Conservation (phyloP, 495 filamentous ascomycete genomes). For the Ascodesmis nigricans region DNA sequence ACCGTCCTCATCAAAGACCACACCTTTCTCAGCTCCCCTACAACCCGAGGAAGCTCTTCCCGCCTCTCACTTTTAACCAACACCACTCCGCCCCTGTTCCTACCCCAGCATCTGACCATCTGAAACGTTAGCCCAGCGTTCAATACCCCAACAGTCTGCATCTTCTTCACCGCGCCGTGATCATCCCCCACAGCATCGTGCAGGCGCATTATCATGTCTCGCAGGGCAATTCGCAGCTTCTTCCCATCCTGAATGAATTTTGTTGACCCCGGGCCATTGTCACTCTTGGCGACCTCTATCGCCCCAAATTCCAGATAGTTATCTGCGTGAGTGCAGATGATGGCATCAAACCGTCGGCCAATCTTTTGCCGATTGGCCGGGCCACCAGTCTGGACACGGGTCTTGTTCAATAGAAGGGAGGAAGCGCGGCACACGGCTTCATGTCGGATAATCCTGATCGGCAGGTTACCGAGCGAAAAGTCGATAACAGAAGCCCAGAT, state of each 20-base stretch:
- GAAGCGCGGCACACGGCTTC: conserved; percentile 14
- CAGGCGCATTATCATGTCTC: conserved; percentile 6
- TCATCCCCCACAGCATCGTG: conserved; percentile 1
- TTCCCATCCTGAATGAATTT: conserved; percentile 5
- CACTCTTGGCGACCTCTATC: conserved; percentile 8
- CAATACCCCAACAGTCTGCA: conserved; percentile 6
- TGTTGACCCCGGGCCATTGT: conserved; percentile 1
- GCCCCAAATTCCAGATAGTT: conserved; percentile 11
- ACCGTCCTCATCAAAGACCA: too few species aligned
- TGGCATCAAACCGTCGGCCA: conserved; percentile 11
- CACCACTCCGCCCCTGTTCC: too few species aligned
- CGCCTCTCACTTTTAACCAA: too few species aligned
- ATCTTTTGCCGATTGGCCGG: conserved; percentile 8
- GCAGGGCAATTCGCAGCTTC: conserved; percentile 5
- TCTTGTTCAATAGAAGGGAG: conserved; percentile 9
- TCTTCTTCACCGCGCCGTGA: background rate
- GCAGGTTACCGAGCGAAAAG: conserved; percentile 8
- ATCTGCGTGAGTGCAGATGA: conserved; percentile 12
- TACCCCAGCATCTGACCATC: too few species aligned
- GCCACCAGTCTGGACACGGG: conserved; percentile 6
- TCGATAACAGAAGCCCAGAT: conserved; percentile 13
- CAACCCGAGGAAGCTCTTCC: too few species aligned
- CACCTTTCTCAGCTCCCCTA: too few species aligned
- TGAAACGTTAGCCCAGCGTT: conserved; percentile 7
- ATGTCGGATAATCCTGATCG: conserved; percentile 7